Evolutionary conservation across 768 basidiomycete genomes (phyloP).

Genomic region (Crucibulum laeve): DNA sequence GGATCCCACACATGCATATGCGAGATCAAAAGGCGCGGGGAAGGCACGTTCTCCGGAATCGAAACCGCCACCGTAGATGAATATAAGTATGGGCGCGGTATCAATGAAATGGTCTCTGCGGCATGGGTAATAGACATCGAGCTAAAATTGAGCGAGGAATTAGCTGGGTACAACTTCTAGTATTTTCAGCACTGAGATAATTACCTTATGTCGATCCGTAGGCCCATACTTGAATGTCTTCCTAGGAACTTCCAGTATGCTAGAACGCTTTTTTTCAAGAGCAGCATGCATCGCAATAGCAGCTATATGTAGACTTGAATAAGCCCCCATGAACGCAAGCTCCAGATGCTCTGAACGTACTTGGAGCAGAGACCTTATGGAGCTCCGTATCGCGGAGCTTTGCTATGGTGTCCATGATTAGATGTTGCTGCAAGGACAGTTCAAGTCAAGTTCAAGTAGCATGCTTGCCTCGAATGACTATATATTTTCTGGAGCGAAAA

Average conservation of each 20-base stretch:
- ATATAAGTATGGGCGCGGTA: slow-evolving; percentile 51
- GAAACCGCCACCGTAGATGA: slow-evolving; percentile 67
- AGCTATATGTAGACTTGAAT: too few species aligned
- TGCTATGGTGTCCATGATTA: too few species aligned
- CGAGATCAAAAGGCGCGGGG: slow-evolving; percentile 39
- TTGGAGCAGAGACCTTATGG: too few species aligned
- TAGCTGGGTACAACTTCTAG: neutral
- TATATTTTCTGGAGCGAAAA: too few species aligned
- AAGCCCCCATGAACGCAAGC: too few species aligned
- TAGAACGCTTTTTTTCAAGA: slow-evolving; percentile 39
- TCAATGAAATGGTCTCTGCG: slow-evolving; percentile 15
- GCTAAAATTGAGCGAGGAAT: slow-evolving; percentile 29
- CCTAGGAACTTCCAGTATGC: slow-evolving; percentile 44
- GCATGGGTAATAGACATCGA: slow-evolving; percentile 63
- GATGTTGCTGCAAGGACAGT: too few species aligned
- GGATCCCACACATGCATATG: slow-evolving; percentile 50
- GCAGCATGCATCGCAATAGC: slow-evolving; percentile 43
- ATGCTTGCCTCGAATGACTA: too few species aligned
- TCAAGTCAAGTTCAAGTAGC: too few species aligned
- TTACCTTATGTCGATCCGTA: slow-evolving; percentile 46
- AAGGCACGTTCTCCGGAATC: slow-evolving; percentile 41
- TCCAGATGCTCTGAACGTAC: too few species aligned
- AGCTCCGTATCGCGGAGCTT: too few species aligned
- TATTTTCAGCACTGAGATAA: neutral
- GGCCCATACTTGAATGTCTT: slow-evolving; percentile 56